Evolutionary conservation across 495 filamentous ascomycete genomes (phyloP).

Genomic region (Hypoxylon perforatum): DNA sequence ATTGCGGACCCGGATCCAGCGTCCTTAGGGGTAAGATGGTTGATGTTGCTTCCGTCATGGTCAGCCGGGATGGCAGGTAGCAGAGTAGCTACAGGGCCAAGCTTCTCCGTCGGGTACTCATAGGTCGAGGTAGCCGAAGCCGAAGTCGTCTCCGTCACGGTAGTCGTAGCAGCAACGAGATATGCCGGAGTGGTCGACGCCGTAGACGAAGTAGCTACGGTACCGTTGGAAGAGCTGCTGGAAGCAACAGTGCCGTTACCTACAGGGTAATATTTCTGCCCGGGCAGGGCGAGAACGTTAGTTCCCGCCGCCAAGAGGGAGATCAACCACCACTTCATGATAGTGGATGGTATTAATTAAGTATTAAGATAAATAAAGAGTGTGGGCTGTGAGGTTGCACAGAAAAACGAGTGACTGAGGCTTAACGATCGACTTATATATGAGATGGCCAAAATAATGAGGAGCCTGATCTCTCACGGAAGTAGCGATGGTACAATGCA

Average conservation of each 20-base stretch:
- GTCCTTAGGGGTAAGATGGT: slow-evolving; percentile 11
- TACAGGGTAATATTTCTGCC: slow-evolving; percentile 3
- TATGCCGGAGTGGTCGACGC: background rate
- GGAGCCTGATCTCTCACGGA: background rate
- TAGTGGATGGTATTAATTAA: background rate
- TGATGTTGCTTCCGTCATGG: slow-evolving; percentile 7
- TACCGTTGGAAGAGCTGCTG: background rate
- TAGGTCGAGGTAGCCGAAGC: slow-evolving; percentile 6
- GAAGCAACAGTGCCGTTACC: slow-evolving; percentile 2
- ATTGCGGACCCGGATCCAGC: slow-evolving; percentile 3
- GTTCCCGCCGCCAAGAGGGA: slow-evolving; percentile 11
- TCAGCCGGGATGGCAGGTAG: slow-evolving; percentile 12
- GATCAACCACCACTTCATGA: slow-evolving; percentile 10
- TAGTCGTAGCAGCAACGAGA: background rate
- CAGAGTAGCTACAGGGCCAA: slow-evolving; percentile 15
- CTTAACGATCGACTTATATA: background rate
- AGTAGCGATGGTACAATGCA: background rate
- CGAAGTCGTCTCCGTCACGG: background rate
- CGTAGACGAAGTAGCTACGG: background rate
- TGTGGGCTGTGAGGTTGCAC: background rate
- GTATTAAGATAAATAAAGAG: background rate
- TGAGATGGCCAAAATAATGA: background rate
- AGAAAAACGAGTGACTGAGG: background rate
- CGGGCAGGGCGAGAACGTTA: slow-evolving; percentile 12
- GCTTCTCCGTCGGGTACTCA: slow-evolving; percentile 10